Base-by-base conservation (phyloP, 2,329 filamentous ascomycete genomes). In the Mariannaea elegans region DNA sequence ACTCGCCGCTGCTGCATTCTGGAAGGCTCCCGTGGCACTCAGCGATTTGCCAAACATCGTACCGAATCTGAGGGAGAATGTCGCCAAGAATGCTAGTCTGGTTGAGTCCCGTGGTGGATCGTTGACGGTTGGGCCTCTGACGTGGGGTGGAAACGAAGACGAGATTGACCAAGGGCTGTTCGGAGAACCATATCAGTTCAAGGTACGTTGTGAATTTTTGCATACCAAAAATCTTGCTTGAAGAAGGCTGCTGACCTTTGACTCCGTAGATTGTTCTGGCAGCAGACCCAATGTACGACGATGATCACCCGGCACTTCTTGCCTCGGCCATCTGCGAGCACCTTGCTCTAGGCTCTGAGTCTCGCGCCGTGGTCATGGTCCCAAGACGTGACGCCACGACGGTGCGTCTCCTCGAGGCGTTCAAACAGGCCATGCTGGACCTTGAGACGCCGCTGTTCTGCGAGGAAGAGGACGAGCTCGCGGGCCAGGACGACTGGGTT, bases 41-140 rank as follows among this genome's bases (percentile, higher is more conserved):
- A 97, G 92, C 32, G 95, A 98, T 73, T 79, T 98, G 24, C 90
- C 91, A 0, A 84, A 84, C n/a, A 97, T 98, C 68, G 84, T 94
- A 46, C 82, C 88, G 0, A 98, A 98, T 65, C 82, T 98, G 4
- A 77, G 82, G n/a, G 82, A 85, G 66, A 99, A 98, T 68, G 84
- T 88, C 1, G 79, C 82, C 5, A 77, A 81, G 32, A 97, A 97
- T 67, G 74, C 76, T 3, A 75, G 79, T 0, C 73, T 85, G 4
- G 79, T 94, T 3, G 75, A 81, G 44, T 75, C 73, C 4, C 78
- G 82, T 12, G 84, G 84, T 1, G 90, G 89, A 1, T 80, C 74
- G 2, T 79, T 89, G 21, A 83, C 82, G 1, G 87, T 87, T 1
- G 90, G 88, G 0, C 79, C 89, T 3, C 78, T 98, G 54, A 92